Base-by-base conservation (phyloP, 805 yeast species). In the Myxozyma nipponensis region DNA sequence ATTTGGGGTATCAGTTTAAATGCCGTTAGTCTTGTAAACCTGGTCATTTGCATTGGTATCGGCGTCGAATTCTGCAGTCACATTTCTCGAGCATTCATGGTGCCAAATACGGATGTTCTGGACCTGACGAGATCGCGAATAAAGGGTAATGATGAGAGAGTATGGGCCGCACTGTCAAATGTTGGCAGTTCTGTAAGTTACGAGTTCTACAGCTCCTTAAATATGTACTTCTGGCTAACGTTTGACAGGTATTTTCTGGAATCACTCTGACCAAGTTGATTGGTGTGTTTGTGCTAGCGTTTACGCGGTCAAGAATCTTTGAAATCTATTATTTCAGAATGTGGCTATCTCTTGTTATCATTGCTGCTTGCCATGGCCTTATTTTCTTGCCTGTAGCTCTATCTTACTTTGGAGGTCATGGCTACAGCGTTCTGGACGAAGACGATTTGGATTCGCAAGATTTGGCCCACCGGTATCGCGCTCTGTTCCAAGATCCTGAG, bases 51-150 rank as follows among this genome's bases (percentile, higher is more conserved):
- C 65, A 82, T 84, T 2, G 98, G 98, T 0, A 71, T 91, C 34
- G 90, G 93, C 1, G 96, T 93, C 32, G 98, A 93, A 67, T 93
- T 91, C 64, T 88, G 96, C 52, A 78, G 85, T 30, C 98, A 91
- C 66, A 76, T 93, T 47, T 84, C 88, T 1, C 73, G 93, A 50
- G 88, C 93, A 1, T 91, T 81, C 66, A 77, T 84, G 24, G 71
- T 72, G 28, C 68, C 74, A 10, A 74, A 75, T 43, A 65, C 62
- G 46, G 65, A 62, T 38, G 62, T 64, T 22, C 61, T 60, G 5
- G 63, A 62, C 21, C 66, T 67, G 26, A 58, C 56, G 46, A 52
- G 59, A 3, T 54, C 58, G 18, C 48, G 50, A 19, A 47, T 49
- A 42, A 41, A 47, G 18, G 44, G 69, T 62, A 57, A 41, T 24